These are phyloP conservation scores for Strobilomyces dryophilus DNA, from an alignment of 768 basidiomycete species.

Conservation along the genomic window DNA sequence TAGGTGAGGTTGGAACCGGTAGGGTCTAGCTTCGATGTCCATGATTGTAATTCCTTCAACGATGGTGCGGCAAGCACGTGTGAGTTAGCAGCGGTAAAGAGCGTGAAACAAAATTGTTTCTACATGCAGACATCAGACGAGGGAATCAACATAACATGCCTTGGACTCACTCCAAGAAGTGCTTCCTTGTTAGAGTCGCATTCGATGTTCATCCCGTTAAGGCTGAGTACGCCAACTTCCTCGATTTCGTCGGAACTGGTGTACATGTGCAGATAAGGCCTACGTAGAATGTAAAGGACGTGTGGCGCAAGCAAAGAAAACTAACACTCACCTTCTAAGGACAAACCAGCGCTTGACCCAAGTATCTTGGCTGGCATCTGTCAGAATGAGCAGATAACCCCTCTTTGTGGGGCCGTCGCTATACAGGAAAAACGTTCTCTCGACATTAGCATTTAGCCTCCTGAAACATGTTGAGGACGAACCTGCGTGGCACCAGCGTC, in stretches of 20 bases:
- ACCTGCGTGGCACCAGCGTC: conserved; percentile 73
- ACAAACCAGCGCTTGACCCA: conserved; percentile 91
- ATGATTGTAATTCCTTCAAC: conserved; percentile 77
- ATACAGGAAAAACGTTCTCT: neutral
- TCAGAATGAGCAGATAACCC: conserved; percentile 76
- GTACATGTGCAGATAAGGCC: conserved; percentile 90
- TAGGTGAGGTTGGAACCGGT: conserved; percentile 56
- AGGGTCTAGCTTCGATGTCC: conserved; percentile 83
- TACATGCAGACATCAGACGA: conserved; percentile 28
- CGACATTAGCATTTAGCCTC: neutral
- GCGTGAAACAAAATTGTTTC: conserved; percentile 84
- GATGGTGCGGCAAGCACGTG: conserved; percentile 83
- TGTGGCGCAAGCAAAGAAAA: neutral
- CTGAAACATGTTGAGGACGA: conserved; percentile 17
- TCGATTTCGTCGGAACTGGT: conserved; percentile 79
- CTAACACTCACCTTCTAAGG: conserved; percentile 61
- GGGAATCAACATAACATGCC: neutral
- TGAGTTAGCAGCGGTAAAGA: conserved; percentile 90
- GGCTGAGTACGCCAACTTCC: conserved; percentile 78
- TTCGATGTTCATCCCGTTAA: conserved; percentile 81
- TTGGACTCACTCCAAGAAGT: conserved; percentile 70
- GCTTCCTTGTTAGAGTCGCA: conserved; percentile 82
- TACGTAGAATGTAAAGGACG: conserved; percentile 27
- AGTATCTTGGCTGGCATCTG: conserved; percentile 69
- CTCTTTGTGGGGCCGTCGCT: conserved; percentile 85